Evolutionary conservation across 108 stramenopile genomes (phyloP), one percentile per base, ranked within the genome.

Genomic region (Tribonema minus): DNA sequence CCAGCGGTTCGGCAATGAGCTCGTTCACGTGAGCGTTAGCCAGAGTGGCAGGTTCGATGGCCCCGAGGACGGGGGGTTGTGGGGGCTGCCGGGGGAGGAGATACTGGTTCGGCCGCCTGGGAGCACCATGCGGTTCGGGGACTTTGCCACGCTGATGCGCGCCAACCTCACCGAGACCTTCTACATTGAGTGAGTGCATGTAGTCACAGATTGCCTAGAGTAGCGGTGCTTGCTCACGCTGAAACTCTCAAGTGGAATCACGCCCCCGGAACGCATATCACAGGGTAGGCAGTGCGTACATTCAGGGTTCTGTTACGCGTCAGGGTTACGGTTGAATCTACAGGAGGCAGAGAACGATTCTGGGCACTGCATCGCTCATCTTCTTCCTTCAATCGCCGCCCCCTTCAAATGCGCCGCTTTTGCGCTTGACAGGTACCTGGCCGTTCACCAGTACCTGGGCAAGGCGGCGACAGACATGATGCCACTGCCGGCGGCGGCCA

Each of bases 401-500:
- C n/a, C n/a, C n/a, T n/a, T n/a, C n/a, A n/a, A n/a, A n/a, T n/a
- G n/a, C n/a, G n/a, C n/a, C n/a, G n/a, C n/a, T n/a, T n/a, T n/a
- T 54, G 20, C 46, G 9, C 15, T 54, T 9, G 20, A 54, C 46
- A 54, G 46, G 46, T 76, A 76, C 66, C 34, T 76, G 64, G 75
- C 75, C 15, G 27, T 67, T 37, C 75, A 76, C 37, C 80, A 81
- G 70, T 81, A 81, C 71, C 70, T 81, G 39, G 80, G 80, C 25
- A 27, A 23, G 2, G 1, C 35, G 2, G 20, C 65, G 28, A 25
- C 33, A 64, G 75, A 67, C 7, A 76, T 76, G 75, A 68, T 76
- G 15, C 75, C 64, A 5, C 34, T 67, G 27, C 75, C 75, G 26
- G n/a, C n/a, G 0, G 80, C 70, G 0, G 80, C 38, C 36, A 23